Conservation (phyloP, 129 eudicot genomes). For the Deinandra increscens region DNA sequence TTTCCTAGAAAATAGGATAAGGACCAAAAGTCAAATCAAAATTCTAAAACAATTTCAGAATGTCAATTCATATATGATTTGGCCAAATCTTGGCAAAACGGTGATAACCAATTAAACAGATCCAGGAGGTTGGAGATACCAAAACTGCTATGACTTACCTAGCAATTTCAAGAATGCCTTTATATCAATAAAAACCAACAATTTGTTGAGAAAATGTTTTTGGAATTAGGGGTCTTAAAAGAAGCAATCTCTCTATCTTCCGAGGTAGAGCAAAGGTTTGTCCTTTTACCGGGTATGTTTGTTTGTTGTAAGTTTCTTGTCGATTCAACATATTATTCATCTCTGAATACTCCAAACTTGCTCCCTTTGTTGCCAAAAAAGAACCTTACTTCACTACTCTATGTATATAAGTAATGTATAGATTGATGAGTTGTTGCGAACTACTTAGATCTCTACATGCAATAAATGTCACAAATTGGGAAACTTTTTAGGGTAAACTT, state of each 20-base stretch:
- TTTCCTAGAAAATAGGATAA: neutral
- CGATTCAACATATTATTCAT: neutral
- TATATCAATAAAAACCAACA: neutral
- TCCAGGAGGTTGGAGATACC: neutral
- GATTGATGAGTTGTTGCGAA: neutral
- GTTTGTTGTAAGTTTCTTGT: neutral
- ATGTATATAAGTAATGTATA: too few species aligned
- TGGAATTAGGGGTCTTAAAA: too few species aligned
- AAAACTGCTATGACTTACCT: neutral
- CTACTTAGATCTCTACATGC: neutral
- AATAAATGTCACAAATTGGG: conserved; percentile 18
- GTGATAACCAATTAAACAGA: conserved; percentile 1
- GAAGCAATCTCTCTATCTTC: too few species aligned
- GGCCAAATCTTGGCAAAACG: neutral
- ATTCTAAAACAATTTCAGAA: neutral
- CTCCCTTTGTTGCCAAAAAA: too few species aligned
- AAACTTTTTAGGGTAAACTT: neutral
- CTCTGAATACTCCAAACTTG: neutral
- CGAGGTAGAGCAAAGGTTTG: too few species aligned
- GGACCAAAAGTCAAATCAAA: neutral
- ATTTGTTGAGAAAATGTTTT: neutral
- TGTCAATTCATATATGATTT: neutral
- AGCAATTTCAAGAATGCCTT: neutral
- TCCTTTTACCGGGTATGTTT: too few species aligned
- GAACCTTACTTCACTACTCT: too few species aligned